Evolutionary conservation across 1,139 yeast genomes (phyloP).

Genomic region (Geotrichum phurueaensis): DNA sequence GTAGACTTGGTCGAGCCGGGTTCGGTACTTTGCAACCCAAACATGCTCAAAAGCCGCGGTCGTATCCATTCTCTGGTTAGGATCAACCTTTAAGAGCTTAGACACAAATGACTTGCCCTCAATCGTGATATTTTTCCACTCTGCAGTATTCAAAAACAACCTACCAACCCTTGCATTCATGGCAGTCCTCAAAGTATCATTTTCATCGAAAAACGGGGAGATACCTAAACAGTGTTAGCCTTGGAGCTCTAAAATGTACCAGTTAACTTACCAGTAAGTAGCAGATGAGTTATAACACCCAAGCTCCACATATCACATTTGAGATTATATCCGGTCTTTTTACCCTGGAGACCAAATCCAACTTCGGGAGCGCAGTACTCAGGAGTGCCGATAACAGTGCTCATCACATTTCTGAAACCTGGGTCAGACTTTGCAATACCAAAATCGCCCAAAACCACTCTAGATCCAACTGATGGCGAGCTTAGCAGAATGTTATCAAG

Average conservation of each 20-base stretch:
- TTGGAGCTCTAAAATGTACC: background rate
- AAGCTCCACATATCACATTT: conserved; percentile 67
- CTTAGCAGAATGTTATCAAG: conserved; percentile 53
- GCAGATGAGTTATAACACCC: conserved; percentile 53
- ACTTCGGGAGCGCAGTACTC: conserved; percentile 68
- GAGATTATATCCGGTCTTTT: conserved; percentile 42
- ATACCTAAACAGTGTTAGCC: conserved; percentile 41
- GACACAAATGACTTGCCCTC: conserved; percentile 44
- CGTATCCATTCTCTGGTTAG: conserved; percentile 37
- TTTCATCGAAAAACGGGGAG: conserved; percentile 54
- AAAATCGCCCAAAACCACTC: conserved; percentile 57
- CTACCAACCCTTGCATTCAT: conserved; percentile 40
- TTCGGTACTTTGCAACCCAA: conserved; percentile 43
- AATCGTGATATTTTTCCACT: conserved; percentile 41
- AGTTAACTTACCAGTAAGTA: conserved; percentile 32
- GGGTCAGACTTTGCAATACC: conserved; percentile 50
- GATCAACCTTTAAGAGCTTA: conserved; percentile 40
- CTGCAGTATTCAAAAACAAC: conserved; percentile 38
- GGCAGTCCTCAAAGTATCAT: conserved; percentile 37
- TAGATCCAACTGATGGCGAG: conserved; percentile 47
- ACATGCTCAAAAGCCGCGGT: conserved; percentile 39
- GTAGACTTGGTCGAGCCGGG: conserved; percentile 27
- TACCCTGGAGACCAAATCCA: conserved; percentile 37
- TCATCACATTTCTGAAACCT: conserved; percentile 36
- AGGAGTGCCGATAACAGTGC: conserved; percentile 59